Evolutionary conservation across 306 rosid species (phyloP).

Genomic region (Luffa acutangula): DNA sequence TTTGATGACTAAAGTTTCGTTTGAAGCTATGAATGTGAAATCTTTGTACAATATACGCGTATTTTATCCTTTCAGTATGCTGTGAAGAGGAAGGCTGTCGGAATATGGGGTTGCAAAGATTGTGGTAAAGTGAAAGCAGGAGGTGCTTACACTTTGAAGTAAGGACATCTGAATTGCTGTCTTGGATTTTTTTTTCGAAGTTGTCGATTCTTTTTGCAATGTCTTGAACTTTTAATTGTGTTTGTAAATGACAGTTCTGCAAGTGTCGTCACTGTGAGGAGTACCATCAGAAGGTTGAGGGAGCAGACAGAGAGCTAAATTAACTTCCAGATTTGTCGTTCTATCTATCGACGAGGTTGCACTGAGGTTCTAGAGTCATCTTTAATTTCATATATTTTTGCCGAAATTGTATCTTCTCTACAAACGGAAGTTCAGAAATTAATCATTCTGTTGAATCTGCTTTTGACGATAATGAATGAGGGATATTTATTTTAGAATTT

Average conservation of each 20-base stretch:
- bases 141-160: conserved; percentile 73
- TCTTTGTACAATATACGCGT: neutral
- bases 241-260: conserved; percentile 29
- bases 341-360: neutral
- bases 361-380: neutral
- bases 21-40: neutral
- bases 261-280: conserved; percentile 61
- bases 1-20: neutral
- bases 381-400: neutral
- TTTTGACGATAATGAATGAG: neutral
- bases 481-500: neutral
- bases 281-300: conserved; percentile 74
- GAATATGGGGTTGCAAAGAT: conserved; percentile 89
- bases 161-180: neutral
- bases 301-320: conserved; percentile 67
- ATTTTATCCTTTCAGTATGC: conserved; percentile 33
- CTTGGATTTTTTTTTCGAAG: neutral
- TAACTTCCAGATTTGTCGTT: neutral
- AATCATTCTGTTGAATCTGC: neutral
- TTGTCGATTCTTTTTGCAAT: neutral
- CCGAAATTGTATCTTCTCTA: neutral
- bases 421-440: neutral
- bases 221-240: neutral
- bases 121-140: conserved; percentile 85
- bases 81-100: conserved; percentile 72